Evolutionary conservation across 352 stramenopile species (phyloP).

Genomic region (Globisporangium carolinianum): DNA sequence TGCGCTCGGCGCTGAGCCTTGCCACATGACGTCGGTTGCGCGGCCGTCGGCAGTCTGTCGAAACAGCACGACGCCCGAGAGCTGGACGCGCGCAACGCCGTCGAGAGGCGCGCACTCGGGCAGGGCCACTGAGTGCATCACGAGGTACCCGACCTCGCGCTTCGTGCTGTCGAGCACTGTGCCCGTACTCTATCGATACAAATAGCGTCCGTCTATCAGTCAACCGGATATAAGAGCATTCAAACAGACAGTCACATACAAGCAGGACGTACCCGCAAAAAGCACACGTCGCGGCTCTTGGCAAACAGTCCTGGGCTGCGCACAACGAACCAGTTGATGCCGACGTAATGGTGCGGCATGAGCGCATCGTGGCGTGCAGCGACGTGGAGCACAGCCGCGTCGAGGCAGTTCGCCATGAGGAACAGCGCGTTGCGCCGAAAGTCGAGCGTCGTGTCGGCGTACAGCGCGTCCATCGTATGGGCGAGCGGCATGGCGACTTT

Average conservation of each 20-base stretch:
- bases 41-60: slow-evolving; percentile 32
- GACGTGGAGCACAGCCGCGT: slow-evolving; percentile 52
- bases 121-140: slow-evolving; percentile 53
- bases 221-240: no score
- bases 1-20: slow-evolving; percentile 35
- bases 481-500: slow-evolving; percentile 41
- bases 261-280: slow-evolving; percentile 25
- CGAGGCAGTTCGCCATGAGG: slow-evolving; percentile 49
- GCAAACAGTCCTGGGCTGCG: slow-evolving; percentile 37
- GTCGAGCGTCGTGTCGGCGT: slow-evolving; percentile 53
- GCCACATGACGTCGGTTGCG: slow-evolving; percentile 46
- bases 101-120: slow-evolving; percentile 49
- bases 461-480: slow-evolving; percentile 40
- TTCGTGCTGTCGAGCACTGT: slow-evolving; percentile 34
- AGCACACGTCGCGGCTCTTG: slow-evolving; percentile 60
- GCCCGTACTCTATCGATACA: slow-evolving; percentile 26
- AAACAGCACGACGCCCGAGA: slow-evolving; percentile 57
- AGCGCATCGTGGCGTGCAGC: slow-evolving; percentile 27
- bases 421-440: slow-evolving; percentile 51
- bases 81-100: slow-evolving; percentile 39
- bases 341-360: slow-evolving; percentile 48
- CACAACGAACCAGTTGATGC: slow-evolving; percentile 58
- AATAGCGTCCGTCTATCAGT: background rate
- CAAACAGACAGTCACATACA: background rate
- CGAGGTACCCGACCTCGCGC: slow-evolving; percentile 44